Evolutionary conservation across 768 basidiomycete genomes (phyloP).

Genomic region (Lactarius indigo): DNA sequence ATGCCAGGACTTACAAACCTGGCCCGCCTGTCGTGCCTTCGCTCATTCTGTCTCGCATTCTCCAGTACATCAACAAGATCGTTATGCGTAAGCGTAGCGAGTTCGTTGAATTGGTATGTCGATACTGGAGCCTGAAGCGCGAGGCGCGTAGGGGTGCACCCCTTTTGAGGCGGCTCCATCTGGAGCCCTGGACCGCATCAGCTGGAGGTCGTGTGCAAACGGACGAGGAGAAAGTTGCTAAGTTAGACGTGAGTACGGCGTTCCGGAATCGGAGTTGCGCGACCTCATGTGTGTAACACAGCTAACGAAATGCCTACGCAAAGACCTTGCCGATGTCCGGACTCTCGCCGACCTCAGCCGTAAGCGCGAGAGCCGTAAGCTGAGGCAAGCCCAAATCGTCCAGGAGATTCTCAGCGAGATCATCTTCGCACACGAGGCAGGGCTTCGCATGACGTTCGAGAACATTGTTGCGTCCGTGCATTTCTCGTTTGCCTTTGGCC

Average conservation of each 20-base stretch:
- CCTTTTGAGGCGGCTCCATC: constrained; percentile 83
- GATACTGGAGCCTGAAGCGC: constrained; percentile 97
- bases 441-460: constrained; percentile 62
- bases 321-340: constrained; percentile 73
- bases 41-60: constrained; percentile 75
- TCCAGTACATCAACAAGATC: constrained; percentile 69
- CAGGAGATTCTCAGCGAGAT: constrained; percentile 58
- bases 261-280: not conserved
- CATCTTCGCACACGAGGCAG: constrained; percentile 63
- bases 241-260: constrained; percentile 62
- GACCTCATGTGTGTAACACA: constrained; percentile 30
- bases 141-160: constrained; percentile 93
- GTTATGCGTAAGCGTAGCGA: constrained; percentile 70
- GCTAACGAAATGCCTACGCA: constrained; percentile 59
- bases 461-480: constrained; percentile 61
- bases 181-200: constrained; percentile 96
- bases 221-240: constrained; percentile 78
- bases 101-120: constrained; percentile 73
- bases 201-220: constrained; percentile 59
- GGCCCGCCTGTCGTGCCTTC: constrained; percentile 91
- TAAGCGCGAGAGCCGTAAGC: constrained; percentile 81
- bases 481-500: not conserved
- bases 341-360: constrained; percentile 61
- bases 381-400: constrained; percentile 61
- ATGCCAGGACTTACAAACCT: constrained; percentile 87